Evolutionary conservation across 164 flowering plant genomes (phyloP), one percentile per base, ranked within the genome.

Genomic region (Aristolochia contorta): DNA sequence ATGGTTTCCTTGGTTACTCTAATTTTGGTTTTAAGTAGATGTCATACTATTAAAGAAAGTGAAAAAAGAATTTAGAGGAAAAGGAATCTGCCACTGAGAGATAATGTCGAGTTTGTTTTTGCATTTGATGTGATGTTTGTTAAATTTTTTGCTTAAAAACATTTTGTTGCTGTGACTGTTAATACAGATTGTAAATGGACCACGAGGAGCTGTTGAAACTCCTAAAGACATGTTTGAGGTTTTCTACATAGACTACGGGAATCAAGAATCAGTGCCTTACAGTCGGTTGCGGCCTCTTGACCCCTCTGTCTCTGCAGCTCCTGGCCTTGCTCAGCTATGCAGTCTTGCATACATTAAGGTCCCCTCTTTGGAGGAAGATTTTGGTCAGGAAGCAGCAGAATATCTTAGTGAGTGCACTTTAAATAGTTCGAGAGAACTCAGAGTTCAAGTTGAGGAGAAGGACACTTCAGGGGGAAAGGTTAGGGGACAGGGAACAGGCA

Each of bases 401-500:
- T 82, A 70, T 69, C 68, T 91, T 70, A 80, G 86, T 59, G 89
- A 77, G 51, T 71, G 63, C 68, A 76, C 81, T 0, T 65, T 91
- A 3, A 71, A 62, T 68, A 78, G 78, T 65, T 63, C 83, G 0
- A 82, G 71, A 58, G 88, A 85, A 72, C 79, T 94, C 48, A 78
- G 68, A 69, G 96, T 93, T 27, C 69, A 65, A 69, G 71, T 94
- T 33, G 99, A 89, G 63, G 97, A 89, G 21, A 78, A 79, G 66
- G 99, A 94, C 72, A 61, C 82, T 15, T 85, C 97, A 3, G 96
- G 90, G 50, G 99, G 99, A 46, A 91, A 89, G 73, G 80, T 75
- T 2, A 91, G 83, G 72, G 99, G 99, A 19, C 96, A 89, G 77
- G 97, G 97, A 67, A 91, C 93, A 62, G 97, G 99, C n/a, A 66